These are phyloP conservation scores for Trichopus zeylanicus DNA, from an alignment of 116 monocot genomes.

Conservation along the genomic window DNA sequence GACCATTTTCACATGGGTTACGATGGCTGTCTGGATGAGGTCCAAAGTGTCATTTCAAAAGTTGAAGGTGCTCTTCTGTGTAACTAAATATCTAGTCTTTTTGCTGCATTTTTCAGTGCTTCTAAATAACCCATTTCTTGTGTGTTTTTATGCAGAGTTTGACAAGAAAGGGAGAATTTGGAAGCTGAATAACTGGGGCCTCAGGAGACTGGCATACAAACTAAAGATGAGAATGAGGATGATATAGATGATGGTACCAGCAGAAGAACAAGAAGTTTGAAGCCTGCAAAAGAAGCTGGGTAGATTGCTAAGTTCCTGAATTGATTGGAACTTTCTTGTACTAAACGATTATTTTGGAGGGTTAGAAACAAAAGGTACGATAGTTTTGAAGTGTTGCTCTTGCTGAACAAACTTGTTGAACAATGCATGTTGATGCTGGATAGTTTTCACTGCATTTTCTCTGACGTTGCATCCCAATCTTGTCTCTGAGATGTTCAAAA, in stretches of 20 bases:
- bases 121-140: neutral
- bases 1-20: conserved; percentile 87
- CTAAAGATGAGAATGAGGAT: conserved; percentile 34
- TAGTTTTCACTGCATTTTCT: too few relatives aligned
- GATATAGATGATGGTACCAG: conserved; percentile 11
- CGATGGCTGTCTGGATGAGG: conserved; percentile 59
- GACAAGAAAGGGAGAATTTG: conserved; percentile 93
- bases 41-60: conserved; percentile 60
- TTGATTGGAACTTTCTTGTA: too few relatives aligned
- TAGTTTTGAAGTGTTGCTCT: too few relatives aligned
- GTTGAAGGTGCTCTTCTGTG: conserved; percentile 55
- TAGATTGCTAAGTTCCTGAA: conserved; percentile 11
- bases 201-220: conserved; percentile 78
- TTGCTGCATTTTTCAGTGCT: neutral
- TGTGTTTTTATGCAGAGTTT: conserved; percentile 38
- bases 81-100: neutral
- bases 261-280: conserved; percentile 2
- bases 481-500: too few relatives aligned
- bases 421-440: too few relatives aligned
- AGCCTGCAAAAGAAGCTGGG: conserved; percentile 6
- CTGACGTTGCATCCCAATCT: too few relatives aligned
- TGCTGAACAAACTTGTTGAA: too few relatives aligned
- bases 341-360: too few relatives aligned
- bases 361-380: too few relatives aligned
- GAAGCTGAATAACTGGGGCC: conserved; percentile 91